phyloP scores from a whole-genome alignment of 2,329 filamentous ascomycete species.

The Ambrosiella cleistominuta region DNA sequence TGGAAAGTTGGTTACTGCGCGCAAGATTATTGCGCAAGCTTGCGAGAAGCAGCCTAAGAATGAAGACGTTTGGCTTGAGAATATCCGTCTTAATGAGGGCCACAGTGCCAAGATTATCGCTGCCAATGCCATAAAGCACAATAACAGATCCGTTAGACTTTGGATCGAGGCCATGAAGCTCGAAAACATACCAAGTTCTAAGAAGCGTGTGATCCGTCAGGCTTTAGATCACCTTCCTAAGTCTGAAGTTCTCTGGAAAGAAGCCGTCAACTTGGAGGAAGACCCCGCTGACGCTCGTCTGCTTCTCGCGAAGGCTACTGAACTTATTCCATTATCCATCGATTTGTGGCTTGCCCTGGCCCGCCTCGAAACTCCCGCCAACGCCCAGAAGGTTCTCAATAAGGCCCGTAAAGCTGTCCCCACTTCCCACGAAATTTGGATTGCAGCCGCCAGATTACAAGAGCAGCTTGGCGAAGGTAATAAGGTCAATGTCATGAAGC shows the following conservation, averaged over 20 bases:
- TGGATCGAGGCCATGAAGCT: slow-evolving; percentile 95
- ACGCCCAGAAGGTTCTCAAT: slow-evolving; percentile 89
- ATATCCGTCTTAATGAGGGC: slow-evolving; percentile 79
- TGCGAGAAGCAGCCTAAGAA: slow-evolving; percentile 85
- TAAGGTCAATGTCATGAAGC: slow-evolving; percentile 85
- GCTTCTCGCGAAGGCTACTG: slow-evolving; percentile 82
- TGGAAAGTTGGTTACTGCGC: slow-evolving; percentile 75
- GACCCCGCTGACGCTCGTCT: slow-evolving; percentile 74
- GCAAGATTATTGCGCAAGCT: slow-evolving; percentile 73
- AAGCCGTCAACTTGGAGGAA: slow-evolving; percentile 87
- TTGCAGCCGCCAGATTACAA: slow-evolving; percentile 78
- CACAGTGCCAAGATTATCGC: slow-evolving; percentile 94
- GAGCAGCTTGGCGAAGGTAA: slow-evolving; percentile 66
- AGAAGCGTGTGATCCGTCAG: slow-evolving; percentile 82
- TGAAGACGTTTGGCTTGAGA: slow-evolving; percentile 91
- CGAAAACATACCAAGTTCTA: slow-evolving; percentile 63
- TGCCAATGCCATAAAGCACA: slow-evolving; percentile 79
- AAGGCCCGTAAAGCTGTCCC: slow-evolving; percentile 86
- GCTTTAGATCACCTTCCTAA: slow-evolving; percentile 86
- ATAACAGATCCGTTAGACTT: slow-evolving; percentile 69
- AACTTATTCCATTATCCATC: slow-evolving; percentile 82
- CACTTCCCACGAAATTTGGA: slow-evolving; percentile 90
- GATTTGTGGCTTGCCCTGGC: slow-evolving; percentile 92
- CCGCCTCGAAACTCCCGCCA: slow-evolving; percentile 71
- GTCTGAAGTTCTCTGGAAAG: slow-evolving; percentile 95